phyloP scores from a whole-genome alignment of 202 grass and related monocot species.

The Setaria italica region DNA sequence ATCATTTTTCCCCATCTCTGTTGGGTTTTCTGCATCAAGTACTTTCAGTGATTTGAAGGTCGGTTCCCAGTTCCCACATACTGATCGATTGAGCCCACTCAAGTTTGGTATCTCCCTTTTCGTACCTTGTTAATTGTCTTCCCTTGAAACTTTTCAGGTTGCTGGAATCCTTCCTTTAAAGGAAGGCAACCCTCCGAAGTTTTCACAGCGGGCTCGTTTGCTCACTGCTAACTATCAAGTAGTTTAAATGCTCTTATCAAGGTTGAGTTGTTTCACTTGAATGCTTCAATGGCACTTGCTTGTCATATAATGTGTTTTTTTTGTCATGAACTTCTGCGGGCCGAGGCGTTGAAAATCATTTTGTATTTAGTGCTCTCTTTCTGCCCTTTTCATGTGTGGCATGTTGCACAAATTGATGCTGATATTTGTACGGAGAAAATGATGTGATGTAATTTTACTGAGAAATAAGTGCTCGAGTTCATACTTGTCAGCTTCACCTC shows the following conservation, averaged over 20 bases:
- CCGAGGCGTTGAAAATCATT: not conserved
- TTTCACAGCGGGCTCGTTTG: slow-evolving; percentile 72
- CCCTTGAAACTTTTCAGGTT: slow-evolving; percentile 49
- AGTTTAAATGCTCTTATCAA: slow-evolving; percentile 39
- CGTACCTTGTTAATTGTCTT: not conserved
- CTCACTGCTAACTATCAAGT: slow-evolving; percentile 77
- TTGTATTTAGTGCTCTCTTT: too few species aligned
- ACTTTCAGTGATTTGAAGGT: slow-evolving; percentile 93
- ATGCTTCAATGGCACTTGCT: not conserved
- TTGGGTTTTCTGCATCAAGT: slow-evolving; percentile 78
- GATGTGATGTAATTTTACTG: too few species aligned
- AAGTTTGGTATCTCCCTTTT: not conserved
- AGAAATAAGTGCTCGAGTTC: too few species aligned
- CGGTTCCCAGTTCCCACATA: slow-evolving; percentile 11
- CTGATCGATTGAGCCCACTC: not conserved
- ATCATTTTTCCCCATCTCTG: slow-evolving; percentile 77
- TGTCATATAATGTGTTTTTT: slow-evolving; percentile 10
- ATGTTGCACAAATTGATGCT: too few species aligned
- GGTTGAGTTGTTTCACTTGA: not conserved
- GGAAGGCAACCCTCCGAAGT: slow-evolving; percentile 65
- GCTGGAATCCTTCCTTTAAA: slow-evolving; percentile 60
- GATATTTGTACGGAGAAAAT: too few species aligned
- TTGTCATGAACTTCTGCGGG: not conserved
- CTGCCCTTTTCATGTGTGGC: too few species aligned
- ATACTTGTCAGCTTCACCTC: too few species aligned